Evolutionary conservation across 495 filamentous ascomycete genomes (phyloP), one percentile per base, ranked within the genome.

Genomic region (Astrocystis sublimbata): DNA sequence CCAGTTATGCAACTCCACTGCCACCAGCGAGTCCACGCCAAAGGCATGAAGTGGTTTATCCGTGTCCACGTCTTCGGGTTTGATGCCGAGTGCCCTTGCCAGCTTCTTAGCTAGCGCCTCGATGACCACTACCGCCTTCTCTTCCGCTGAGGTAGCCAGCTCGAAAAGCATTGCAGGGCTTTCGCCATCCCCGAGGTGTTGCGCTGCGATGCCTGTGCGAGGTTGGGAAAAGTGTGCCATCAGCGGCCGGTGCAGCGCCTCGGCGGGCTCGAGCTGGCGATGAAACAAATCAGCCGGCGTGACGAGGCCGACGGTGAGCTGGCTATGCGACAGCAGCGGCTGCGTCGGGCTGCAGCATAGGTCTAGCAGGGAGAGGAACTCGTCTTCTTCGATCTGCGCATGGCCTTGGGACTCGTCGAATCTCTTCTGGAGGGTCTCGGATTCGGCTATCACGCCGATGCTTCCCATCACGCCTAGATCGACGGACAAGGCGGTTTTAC

Each of bases 1-100:
- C 77, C 80, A 87, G 19, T 78, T 81, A 1, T 81, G 73, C 2
- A 86, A 56, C 62, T 87, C 85, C 15, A 86, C 78, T 2, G 84
- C 83, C 8, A 82, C 69, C 13, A 88, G 70, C 0, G 78, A 82
- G 61, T 88, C 85, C 1, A 86, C 68, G 0, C 82, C 81, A 63
- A 79, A 80, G 4, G 62, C 52, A 3, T 62, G 24, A 2, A 79
- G 57, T 7, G 72, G 70, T 62, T 70, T 72, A 9, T 35, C 43
- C 1, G 65, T 35, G 23, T 80, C 72, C 6, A 79, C 62, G 12
- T 73, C 69, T 4, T 74, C 68, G 28, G 15, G 49, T 45, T 17
- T 66, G 33, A 7, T 69, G 68, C 66, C 51, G 7, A 30, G 67
- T 41, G 58, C 76, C 65, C 3, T 58, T 42, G 10, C 71, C 60